phyloP scores from a whole-genome alignment of 1,284 basidiomycete species.

The Puccinia polysora region DNA sequence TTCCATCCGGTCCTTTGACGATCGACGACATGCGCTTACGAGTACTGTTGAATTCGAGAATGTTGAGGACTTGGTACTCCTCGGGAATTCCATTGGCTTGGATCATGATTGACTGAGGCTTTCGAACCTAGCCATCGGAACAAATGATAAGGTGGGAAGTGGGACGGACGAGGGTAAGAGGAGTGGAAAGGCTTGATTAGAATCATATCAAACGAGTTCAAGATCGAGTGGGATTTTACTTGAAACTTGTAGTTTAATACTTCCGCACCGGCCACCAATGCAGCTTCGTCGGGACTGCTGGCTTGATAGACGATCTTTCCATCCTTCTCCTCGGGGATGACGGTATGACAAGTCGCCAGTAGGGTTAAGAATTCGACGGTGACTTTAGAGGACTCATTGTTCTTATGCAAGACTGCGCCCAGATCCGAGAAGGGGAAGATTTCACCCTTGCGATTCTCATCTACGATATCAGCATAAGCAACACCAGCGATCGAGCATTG shows the following conservation, averaged over 20 bases:
- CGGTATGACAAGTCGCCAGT: constrained; percentile 94
- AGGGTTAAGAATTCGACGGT: constrained; percentile 82
- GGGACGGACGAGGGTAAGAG: background rate
- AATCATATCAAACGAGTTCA: too few species aligned
- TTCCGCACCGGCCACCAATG: constrained; percentile 90
- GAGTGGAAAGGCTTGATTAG: too few species aligned
- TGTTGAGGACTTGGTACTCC: constrained; percentile 89
- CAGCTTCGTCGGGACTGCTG: constrained; percentile 95
- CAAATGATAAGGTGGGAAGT: constrained; percentile 55
- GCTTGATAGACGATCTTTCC: constrained; percentile 75
- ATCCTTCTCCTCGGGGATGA: constrained; percentile 87
- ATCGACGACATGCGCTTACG: constrained; percentile 97
- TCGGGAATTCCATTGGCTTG: constrained; percentile 67
- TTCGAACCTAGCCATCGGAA: constrained; percentile 62
- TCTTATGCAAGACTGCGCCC: constrained; percentile 65
- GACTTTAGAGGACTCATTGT: constrained; percentile 62
- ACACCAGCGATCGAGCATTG: constrained; percentile 83
- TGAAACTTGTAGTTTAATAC: constrained; percentile 87
- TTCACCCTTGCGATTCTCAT: constrained; percentile 70
- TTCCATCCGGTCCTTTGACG: constrained; percentile 78
- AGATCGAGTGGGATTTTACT: too few species aligned
- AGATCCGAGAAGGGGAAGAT: constrained; percentile 57
- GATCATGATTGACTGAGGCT: constrained; percentile 89
- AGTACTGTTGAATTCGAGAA: constrained; percentile 98
- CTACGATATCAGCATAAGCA: constrained; percentile 81